Conservation (phyloP, 78 protist genomes). For the slime mould (Dictyostelium discoideum) region DNA sequence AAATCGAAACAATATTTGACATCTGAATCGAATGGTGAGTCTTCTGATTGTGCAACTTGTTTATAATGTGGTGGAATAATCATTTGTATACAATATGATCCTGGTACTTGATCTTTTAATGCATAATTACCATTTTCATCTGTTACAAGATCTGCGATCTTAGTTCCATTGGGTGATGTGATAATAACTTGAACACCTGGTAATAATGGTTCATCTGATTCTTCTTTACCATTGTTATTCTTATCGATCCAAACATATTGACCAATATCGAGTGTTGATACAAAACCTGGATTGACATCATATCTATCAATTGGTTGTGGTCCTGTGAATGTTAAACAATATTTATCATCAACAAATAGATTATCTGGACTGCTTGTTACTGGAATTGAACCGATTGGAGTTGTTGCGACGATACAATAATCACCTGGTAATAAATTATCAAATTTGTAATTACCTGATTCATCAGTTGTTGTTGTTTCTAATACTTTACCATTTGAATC, state of each 20-base stretch:
- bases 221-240: constrained; percentile 2
- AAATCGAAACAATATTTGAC: neutral
- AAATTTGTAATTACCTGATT: constrained; percentile 6
- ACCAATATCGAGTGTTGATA: neutral
- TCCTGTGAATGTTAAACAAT: neutral
- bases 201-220: neutral
- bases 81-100: constrained; percentile 6
- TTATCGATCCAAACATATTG: constrained; percentile 15
- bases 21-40: neutral
- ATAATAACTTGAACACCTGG: neutral
- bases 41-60: neutral
- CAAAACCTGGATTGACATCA: constrained; percentile 13
- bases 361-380: neutral
- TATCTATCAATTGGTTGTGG: neutral
- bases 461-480: neutral
- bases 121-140: constrained; percentile 2
- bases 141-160: neutral
- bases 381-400: neutral
- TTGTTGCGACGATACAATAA: neutral
- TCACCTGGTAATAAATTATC: constrained; percentile 19
- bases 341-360: neutral
- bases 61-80: constrained; percentile 7
- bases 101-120: constrained; percentile 25
- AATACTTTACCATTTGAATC: neutral
- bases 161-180: neutral